Evolutionary conservation across 106 monocot species (phyloP), one percentile per base, ranked within the genome.

Genomic region (Allium sativum): DNA sequence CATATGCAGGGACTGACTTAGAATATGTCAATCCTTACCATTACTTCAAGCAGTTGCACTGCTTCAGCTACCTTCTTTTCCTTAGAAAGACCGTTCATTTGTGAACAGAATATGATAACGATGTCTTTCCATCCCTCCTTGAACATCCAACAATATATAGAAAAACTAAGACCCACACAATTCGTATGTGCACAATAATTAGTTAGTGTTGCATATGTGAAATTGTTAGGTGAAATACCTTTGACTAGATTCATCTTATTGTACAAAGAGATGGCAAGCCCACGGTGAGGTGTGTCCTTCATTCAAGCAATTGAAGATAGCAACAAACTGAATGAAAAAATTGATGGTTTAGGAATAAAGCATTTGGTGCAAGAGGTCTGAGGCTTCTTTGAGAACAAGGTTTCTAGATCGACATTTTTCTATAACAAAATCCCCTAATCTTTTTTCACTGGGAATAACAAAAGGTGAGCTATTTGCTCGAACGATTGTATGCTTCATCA

Each of bases 41-140:
- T 82, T 78, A 57, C 59, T 12, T 78, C 45, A 43, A 74, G 53
- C 45, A 78, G n/a, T 19, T 8, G 15, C 0, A 53, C 7, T 14
- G 78, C 82, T 42, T 77, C 74, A 10, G 1, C 6, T 42, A 74
- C 56, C 48, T 62, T 62, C 12, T 56, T 65, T 21, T 66, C 57
- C 12, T n/a, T 14, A 62, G 69, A 77, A 42, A 82, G 76, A 1
- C 82, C 77, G 59, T 66, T 70, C 22, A 74, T 61, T 7, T 81
- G 45, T 7, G 74, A 57, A 55, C 31, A 69, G 59, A 70, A 68
- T 4, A 70, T 66, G 7, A 83, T 64, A 7, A 56, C 59, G 62
- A 68, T 68, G 15, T 70, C 74, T 15, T 40, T 22, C 64, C 64
- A 66, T 16, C 74, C 72, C 7, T 46, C 54, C 21, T 65, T 69